Evolutionary conservation across 306 rosid species (phyloP), one percentile per base, ranked within the genome.

Genomic region (Dryas drummondii): DNA sequence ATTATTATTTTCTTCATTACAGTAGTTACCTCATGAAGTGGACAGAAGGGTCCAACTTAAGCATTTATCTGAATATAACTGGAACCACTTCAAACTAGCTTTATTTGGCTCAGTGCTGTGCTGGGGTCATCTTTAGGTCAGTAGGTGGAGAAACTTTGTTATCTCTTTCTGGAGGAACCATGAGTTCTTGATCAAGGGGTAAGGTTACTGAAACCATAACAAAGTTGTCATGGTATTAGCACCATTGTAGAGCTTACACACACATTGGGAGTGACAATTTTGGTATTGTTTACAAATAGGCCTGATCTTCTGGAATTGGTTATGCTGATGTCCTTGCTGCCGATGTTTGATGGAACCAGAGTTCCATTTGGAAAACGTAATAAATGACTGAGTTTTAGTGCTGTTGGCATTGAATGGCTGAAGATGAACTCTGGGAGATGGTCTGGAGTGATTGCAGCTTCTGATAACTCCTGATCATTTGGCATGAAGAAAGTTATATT

Each of bases 401-500:
- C 72, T 55, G 84, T 84, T 46, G 90, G 87, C 72, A 85, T 81
- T 19, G 89, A 88, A 71, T 85, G 87, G 72, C 88, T 77, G 59
- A 87, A 72, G 72, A 88, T 42, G 76, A 82, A 86, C 47, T 84
- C 84, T 51, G 66, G 82, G 57, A 86, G 75, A 16, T 52, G 71
- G 8, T 73, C 80, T 3, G 82, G 78, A 45, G 66, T 63, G 70
- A 77, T 56, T 46, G 87, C 66, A 67, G 77, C 73, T n/a, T 60
- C 80, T 15, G 96, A 88, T 72, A 87, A 76, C 10, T 85, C 82
- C 51, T 84, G 81, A 62, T 82, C 85, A 71, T 49, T 76, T 71
- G 88, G 91, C 89, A 85, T 88, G 65, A 88, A 74, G 84, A 86
- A 85, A 40, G 91, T 84, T 56, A 87, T 53, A 69, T 84, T 80